Base-by-base conservation (phyloP, 2,329 filamentous ascomycete species). In the Rachicladosporium sp. region DNA sequence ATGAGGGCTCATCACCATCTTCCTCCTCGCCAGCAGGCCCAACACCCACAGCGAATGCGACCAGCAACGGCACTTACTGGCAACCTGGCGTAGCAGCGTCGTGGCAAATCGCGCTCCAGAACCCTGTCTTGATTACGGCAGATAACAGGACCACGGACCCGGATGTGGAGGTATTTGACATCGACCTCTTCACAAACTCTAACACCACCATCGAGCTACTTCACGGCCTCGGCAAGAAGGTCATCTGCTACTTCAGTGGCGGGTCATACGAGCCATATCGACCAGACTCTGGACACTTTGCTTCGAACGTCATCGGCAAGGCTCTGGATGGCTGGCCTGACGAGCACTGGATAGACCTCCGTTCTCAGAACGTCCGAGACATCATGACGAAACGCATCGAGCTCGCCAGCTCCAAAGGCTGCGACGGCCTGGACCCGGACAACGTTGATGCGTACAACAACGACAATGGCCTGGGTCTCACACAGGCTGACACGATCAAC, bases 221-320 rank as follows among this genome's bases (percentile, higher is more conserved):
- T 9, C 69, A 77, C 32, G 46, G 48, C 3, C 51, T 66, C 21
- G 71, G 69, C 6, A 73, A 73, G 52, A 76, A 72, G 45, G 73
- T 83, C 38, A 78, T 85, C 43, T 86, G 81, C 64, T 86, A 86
- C 60, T 85, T 85, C 62, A 80, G 75, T 37, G 79, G 78, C 0
- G 81, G 81, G 1, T 78, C 74, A 6, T 82, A 71, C 49, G 81
- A 86, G 58, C 55, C 74, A 37, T 74, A 70, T 63, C 69, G 80
- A 3, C 59, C 67, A 1, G 81, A 85, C 53, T 66, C 68, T 11
- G 54, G 52, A 23, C 50, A 71, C 4, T 84, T 83, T 52, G 52
- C 61, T 6, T 45, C 63, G 1, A 55, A 59, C 0, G 80, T 83
- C 46, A 55, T 76, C 32, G 80, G 80, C 12, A 66, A 68, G 3